Conservation (phyloP, 2,329 filamentous ascomycete species). For the Neurospora sp. region DNA sequence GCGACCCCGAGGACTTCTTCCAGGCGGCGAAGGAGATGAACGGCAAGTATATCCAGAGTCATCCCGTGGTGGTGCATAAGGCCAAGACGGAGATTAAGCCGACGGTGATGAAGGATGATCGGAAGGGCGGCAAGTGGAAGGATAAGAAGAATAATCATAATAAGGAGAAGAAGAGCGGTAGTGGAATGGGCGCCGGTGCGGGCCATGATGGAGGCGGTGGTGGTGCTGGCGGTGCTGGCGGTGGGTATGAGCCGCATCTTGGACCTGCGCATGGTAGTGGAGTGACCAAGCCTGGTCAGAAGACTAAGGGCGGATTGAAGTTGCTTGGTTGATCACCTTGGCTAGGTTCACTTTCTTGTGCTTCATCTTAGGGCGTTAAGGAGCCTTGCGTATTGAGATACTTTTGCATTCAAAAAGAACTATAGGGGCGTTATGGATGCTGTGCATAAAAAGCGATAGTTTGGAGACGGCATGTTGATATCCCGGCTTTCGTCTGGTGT, state of each 20-base stretch:
- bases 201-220: constrained; percentile 19
- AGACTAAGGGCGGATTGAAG: constrained; percentile 57
- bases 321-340: constrained; percentile 40
- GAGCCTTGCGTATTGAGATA: not conserved
- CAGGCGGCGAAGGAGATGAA: constrained; percentile 96
- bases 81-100: constrained; percentile 88
- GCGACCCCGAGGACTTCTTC: constrained; percentile 93
- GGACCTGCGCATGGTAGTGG: constrained; percentile 41
- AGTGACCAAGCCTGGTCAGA: constrained; percentile 52
- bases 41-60: constrained; percentile 97
- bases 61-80: constrained; percentile 79
- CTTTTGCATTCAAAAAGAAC: not conserved
- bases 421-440: not conserved
- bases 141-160: constrained; percentile 23
- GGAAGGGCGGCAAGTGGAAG: constrained; percentile 40
- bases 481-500: not conserved
- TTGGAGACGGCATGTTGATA: not conserved
- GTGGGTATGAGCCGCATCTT: constrained; percentile 38
- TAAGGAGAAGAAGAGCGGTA: constrained; percentile 24
- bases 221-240: constrained; percentile 19
- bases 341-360: not conserved
- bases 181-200: constrained; percentile 14
- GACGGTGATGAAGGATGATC: constrained; percentile 54
- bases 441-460: not conserved
- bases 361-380: not conserved